phyloP scores from a whole-genome alignment of 768 basidiomycete genomes.

The Leccinum truebloodii region DNA sequence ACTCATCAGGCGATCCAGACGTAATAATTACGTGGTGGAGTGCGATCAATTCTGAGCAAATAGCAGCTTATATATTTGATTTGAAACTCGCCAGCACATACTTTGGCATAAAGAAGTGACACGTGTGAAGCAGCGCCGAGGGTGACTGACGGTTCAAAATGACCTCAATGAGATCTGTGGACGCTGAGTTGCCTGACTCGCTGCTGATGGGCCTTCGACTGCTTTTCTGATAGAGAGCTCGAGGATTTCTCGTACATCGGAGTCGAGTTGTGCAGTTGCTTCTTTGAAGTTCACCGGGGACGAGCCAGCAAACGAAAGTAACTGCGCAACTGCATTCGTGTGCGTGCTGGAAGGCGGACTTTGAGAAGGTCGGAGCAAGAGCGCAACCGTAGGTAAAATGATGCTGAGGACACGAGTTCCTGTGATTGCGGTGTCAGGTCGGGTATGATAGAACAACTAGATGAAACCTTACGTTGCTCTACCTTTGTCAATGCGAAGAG shows the following conservation, averaged over 20 bases:
- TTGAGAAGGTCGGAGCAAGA: conserved; percentile 61
- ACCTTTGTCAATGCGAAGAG: conserved; percentile 60
- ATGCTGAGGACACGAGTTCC: conserved; percentile 69
- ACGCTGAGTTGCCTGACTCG: conserved; percentile 45
- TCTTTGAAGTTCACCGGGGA: conserved; percentile 84
- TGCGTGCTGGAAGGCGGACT: conserved; percentile 48
- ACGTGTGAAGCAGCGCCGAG: neutral
- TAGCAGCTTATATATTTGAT: neutral
- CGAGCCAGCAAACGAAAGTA: conserved; percentile 70
- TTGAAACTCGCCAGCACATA: neutral
- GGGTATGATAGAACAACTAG: neutral
- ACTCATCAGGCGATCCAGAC: neutral
- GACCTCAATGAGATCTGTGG: conserved; percentile 80
- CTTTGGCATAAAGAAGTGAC: conserved; percentile 5
- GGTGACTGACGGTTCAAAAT: conserved; percentile 42
- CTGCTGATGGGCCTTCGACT: conserved; percentile 48
- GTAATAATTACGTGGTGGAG: neutral
- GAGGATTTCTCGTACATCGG: conserved; percentile 55
- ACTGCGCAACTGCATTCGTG: conserved; percentile 59
- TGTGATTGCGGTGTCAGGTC: conserved; percentile 32
- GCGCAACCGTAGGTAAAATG: conserved; percentile 71
- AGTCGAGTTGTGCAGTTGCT: conserved; percentile 68
- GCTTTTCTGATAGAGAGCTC: conserved; percentile 81
- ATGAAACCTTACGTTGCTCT: conserved; percentile 55
- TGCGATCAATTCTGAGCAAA: neutral